Conservation (phyloP, 371 early-diverging fungal genomes). For the Rhizopus sp. region DNA sequence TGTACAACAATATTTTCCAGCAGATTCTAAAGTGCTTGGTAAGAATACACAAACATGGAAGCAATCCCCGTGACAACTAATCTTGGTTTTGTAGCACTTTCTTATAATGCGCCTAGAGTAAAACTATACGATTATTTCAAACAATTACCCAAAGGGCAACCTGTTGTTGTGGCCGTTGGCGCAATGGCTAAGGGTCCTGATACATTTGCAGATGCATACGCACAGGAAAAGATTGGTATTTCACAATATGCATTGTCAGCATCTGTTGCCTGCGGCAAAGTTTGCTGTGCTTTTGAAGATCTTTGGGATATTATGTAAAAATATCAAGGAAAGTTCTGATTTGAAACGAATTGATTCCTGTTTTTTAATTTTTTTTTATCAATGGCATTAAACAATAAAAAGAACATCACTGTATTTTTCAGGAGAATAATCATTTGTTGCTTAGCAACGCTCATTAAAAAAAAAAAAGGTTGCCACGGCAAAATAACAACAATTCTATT, state of each 20-base stretch:
- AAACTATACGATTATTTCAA: slow-evolving; percentile 74
- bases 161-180: slow-evolving; percentile 90
- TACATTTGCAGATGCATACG: slow-evolving; percentile 88
- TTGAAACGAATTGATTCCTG: background rate
- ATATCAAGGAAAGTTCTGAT: background rate
- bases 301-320: slow-evolving; percentile 77
- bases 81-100: slow-evolving; percentile 62
- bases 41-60: slow-evolving; percentile 20
- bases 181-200: slow-evolving; percentile 96
- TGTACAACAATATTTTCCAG: slow-evolving; percentile 86
- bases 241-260: slow-evolving; percentile 94
- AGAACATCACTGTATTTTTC: background rate
- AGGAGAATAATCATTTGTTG: background rate
- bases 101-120: slow-evolving; percentile 87
- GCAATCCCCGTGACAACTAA: no score
- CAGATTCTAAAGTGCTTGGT: slow-evolving; percentile 80
- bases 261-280: slow-evolving; percentile 90
- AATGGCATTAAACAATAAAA: background rate
- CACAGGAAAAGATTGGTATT: slow-evolving; percentile 89
- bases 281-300: slow-evolving; percentile 85
- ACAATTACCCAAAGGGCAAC: slow-evolving; percentile 68
- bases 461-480: background rate
- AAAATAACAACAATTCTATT: no score
- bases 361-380: background rate
- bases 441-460: background rate